Evolutionary conservation across 345 rosid genomes (phyloP).

Genomic region (Salix koriyanagi): DNA sequence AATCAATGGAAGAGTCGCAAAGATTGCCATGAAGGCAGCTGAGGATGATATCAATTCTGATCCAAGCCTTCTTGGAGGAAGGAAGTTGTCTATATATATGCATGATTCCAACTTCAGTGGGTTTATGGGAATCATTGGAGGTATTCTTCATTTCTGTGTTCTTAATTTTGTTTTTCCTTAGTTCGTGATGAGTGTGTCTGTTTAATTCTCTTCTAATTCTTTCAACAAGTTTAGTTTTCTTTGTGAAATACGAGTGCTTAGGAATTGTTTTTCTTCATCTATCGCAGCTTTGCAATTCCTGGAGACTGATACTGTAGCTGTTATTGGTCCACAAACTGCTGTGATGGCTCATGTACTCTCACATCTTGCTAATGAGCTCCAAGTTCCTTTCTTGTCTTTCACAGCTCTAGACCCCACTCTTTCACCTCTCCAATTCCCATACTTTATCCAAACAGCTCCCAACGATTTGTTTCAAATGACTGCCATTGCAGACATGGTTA

Average conservation of each 20-base stretch:
- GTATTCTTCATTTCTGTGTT: conserved; percentile 8
- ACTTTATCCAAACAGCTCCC: conserved; percentile 88
- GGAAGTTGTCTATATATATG: conserved; percentile 40
- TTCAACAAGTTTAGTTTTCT: neutral
- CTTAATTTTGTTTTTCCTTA: neutral
- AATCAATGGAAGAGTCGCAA: conserved; percentile 49
- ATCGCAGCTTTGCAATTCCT: conserved; percentile 62
- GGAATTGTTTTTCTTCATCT: neutral
- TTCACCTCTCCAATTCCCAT: conserved; percentile 84
- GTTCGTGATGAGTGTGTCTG: neutral
- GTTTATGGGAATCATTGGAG: conserved; percentile 44
- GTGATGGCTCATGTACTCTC: conserved; percentile 80
- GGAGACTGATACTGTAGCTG: conserved; percentile 87
- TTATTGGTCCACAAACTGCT: conserved; percentile 80
- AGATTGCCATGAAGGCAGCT: conserved; percentile 69
- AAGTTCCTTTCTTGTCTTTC: conserved; percentile 72
- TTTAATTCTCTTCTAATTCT: neutral
- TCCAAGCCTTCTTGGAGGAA: conserved; percentile 57
- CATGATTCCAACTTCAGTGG: conserved; percentile 64
- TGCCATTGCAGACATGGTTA: conserved; percentile 77
- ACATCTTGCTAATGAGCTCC: conserved; percentile 75
- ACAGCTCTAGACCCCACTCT: conserved; percentile 78
- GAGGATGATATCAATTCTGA: conserved; percentile 68
- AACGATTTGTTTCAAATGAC: conserved; percentile 71
- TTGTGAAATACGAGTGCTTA: neutral